Percentiles rank a stretch among this genome's conserved stretches.
These are phyloP conservation scores for Saturnispora silvae DNA, from an alignment of 805 yeast species.

Conservation along the genomic window DNA sequence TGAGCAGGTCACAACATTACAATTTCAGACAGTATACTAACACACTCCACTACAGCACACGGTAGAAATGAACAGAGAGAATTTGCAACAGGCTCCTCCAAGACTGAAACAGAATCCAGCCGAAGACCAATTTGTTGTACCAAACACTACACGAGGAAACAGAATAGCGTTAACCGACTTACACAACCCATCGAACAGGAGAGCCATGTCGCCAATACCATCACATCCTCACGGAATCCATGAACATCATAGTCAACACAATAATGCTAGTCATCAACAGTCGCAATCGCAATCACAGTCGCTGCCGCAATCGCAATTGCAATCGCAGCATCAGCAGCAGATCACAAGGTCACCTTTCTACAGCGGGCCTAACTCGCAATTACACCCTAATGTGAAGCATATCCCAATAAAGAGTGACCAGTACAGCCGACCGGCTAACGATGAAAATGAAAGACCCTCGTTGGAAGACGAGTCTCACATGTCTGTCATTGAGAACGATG, in stretches of 20 bases:
- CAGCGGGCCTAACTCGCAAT: conserved; percentile 15
- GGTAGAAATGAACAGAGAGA: no score
- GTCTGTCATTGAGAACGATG: conserved; percentile 19
- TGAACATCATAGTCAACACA: no score
- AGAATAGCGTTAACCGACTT: conserved; percentile 23
- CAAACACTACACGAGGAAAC: conserved; percentile 13
- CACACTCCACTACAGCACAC: no score
- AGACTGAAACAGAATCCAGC: background rate
- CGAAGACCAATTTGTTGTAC: background rate
- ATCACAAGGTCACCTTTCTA: conserved; percentile 22
- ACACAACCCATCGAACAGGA: conserved; percentile 12
- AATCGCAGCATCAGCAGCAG: conserved; percentile 24
- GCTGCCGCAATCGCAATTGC: conserved; percentile 30
- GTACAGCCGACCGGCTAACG: conserved; percentile 2
- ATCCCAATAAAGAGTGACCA: conserved; percentile 19
- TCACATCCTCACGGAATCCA: conserved; percentile 9
- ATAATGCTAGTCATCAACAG: background rate
- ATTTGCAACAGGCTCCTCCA: no score
- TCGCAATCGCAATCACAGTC: no score
- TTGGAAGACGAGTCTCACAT: conserved; percentile 5
- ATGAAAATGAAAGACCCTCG: conserved; percentile 3
- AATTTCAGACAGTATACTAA: no score
- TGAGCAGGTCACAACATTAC: no score
- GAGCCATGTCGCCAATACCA: background rate
- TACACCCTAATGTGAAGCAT: conserved; percentile 4